These are phyloP conservation scores for Plasmodium blacklocki DNA, from an alignment of 169 alveolate genomes.

Conservation along the genomic window DNA sequence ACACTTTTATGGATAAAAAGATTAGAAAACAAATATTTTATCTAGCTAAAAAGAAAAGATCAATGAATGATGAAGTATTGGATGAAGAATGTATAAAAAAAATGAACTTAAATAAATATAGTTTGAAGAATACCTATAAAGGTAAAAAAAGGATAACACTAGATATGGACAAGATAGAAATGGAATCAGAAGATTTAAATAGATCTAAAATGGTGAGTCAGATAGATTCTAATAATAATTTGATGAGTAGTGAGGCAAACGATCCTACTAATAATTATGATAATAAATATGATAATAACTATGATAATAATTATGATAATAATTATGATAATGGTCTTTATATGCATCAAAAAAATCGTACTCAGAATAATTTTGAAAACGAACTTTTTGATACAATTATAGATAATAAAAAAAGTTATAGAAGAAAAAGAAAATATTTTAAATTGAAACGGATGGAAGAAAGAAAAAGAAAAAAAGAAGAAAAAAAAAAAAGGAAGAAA, in stretches of 20 bases:
- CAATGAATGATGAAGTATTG: slow-evolving; percentile 26
- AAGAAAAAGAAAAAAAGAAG: slow-evolving; percentile 14
- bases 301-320: slow-evolving; percentile 4
- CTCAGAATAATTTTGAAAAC: slow-evolving; percentile 1
- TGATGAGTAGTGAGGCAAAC: neutral
- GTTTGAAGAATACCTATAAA: neutral
- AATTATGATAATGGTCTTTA: neutral
- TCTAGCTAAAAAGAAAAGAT: slow-evolving; percentile 17
- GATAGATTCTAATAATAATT: neutral
- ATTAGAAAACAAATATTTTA: slow-evolving; percentile 57
- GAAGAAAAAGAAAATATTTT: too few species aligned
- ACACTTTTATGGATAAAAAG: slow-evolving; percentile 52
- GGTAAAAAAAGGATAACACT: neutral
- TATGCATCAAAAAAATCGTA: neutral
- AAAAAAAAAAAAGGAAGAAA: slow-evolving; percentile 19
- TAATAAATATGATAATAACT: neutral
- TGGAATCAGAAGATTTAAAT: neutral
- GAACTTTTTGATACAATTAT: neutral
- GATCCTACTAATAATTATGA: neutral
- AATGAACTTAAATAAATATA: neutral
- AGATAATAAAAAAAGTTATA: too few species aligned
- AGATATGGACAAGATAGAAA: slow-evolving; percentile 9
- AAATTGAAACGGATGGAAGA: neutral
- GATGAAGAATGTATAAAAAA: slow-evolving; percentile 12
- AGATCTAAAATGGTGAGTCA: neutral